Evolutionary conservation across 164 flowering plant species (phyloP).

Genomic region (Malania oleifera): DNA sequence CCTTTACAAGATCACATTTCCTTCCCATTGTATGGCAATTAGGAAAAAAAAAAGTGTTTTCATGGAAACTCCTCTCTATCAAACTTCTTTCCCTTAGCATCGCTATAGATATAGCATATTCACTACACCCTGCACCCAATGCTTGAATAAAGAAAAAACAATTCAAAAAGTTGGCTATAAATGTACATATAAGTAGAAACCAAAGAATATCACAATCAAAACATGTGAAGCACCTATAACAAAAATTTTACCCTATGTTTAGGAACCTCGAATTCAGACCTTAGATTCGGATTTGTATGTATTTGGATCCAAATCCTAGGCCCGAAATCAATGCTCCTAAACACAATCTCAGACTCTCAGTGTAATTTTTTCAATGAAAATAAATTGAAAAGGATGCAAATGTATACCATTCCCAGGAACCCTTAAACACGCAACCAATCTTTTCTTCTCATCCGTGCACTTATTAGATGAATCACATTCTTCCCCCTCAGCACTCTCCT

Average conservation of each 20-base stretch:
- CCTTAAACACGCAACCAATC: constrained; percentile 60
- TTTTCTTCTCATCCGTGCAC: constrained; percentile 43
- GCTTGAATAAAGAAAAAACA: not conserved
- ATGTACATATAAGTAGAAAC: not conserved
- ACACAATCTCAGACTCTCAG: no score
- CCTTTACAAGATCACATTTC: no score
- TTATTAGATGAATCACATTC: constrained; percentile 55
- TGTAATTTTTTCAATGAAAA: not conserved
- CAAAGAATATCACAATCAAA: not conserved
- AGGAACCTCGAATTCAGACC: no score
- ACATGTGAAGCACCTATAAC: not conserved
- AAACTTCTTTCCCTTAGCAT: no score
- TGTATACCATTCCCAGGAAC: constrained; percentile 69
- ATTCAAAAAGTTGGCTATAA: not conserved
- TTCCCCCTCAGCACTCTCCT: constrained; percentile 36
- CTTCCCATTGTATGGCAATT: no score
- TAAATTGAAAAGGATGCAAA: not conserved
- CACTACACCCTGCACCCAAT: no score
- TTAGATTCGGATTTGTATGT: no score
- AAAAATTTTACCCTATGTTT: not conserved
- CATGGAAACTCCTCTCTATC: no score
- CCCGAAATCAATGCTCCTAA: no score
- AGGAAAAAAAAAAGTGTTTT: no score
- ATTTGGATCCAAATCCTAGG: no score
- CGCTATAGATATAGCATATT: no score